phyloP scores from a whole-genome alignment of 1,284 basidiomycete genomes.

The Microbotryum lychnidis-dioicae region DNA sequence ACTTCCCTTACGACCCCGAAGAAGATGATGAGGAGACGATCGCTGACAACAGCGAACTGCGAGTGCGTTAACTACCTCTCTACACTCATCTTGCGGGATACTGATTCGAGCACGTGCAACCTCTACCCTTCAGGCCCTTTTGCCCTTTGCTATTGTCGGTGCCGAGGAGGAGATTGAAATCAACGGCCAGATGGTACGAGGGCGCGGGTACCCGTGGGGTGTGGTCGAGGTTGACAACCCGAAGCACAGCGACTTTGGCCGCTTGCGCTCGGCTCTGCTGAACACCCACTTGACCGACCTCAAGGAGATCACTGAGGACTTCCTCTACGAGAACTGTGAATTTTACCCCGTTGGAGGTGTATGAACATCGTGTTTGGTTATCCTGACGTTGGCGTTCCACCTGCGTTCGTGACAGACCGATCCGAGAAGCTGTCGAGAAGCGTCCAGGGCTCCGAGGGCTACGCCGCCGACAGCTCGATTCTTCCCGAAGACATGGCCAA shows the following conservation, averaged over 20 bases:
- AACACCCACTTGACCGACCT: conserved; percentile 84
- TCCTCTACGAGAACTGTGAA: conserved; percentile 46
- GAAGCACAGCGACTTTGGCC: conserved; percentile 93
- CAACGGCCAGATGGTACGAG: conserved; percentile 82
- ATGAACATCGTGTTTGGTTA: background rate
- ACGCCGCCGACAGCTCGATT: conserved; percentile 45
- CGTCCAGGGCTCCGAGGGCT: conserved; percentile 58
- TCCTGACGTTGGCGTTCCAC: background rate
- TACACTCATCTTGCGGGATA: background rate
- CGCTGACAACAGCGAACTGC: conserved; percentile 89
- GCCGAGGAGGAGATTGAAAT: conserved; percentile 94
- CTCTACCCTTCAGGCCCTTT: conserved; percentile 52
- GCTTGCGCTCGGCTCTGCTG: conserved; percentile 80
- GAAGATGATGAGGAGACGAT: conserved; percentile 98
- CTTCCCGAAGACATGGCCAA: conserved; percentile 92
- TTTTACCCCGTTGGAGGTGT: background rate
- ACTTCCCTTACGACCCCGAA: conserved; percentile 98
- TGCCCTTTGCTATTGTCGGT: conserved; percentile 96
- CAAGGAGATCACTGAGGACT: conserved; percentile 78
- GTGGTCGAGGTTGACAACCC: conserved; percentile 98
- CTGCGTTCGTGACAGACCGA: conserved; percentile 54
- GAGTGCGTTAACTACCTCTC: conserved; percentile 48
- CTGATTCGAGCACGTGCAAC: background rate
- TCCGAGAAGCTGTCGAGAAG: conserved; percentile 95
- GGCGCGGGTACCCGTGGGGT: conserved; percentile 95